Evolutionary conservation across 1,284 basidiomycete species (phyloP).

Genomic region (Mycocalia duriaeana): DNA sequence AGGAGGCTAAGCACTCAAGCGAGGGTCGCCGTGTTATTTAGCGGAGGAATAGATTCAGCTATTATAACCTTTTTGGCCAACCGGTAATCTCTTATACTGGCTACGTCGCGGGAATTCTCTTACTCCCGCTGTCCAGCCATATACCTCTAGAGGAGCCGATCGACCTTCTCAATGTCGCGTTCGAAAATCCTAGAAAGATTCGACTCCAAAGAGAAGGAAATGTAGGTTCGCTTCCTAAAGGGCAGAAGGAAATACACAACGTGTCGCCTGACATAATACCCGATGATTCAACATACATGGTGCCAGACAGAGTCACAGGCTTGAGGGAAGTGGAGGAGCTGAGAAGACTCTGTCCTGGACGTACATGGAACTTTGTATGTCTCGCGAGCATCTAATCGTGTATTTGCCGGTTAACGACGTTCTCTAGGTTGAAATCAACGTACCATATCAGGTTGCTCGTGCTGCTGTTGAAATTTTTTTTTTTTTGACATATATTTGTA

Average conservation of each 20-base stretch:
- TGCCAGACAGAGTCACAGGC: slow-evolving; percentile 88
- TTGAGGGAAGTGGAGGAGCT: slow-evolving; percentile 77
- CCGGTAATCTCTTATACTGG: slow-evolving; percentile 33
- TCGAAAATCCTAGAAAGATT: slow-evolving; percentile 84
- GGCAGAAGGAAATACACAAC: slow-evolving; percentile 37
- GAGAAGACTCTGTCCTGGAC: slow-evolving; percentile 58
- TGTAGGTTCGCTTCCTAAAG: slow-evolving; percentile 34
- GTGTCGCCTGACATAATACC: slow-evolving; percentile 6
- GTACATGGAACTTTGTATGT: slow-evolving; percentile 86
- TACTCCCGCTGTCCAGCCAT: slow-evolving; percentile 41
- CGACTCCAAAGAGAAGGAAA: slow-evolving; percentile 44
- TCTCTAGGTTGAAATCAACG: slow-evolving; percentile 74
- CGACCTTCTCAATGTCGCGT: slow-evolving; percentile 93
- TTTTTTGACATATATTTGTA: too few relatives aligned
- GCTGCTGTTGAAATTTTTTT: slow-evolving; percentile 3
- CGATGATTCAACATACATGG: slow-evolving; percentile 44
- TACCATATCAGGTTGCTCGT: slow-evolving; percentile 64
- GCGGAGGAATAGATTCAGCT: slow-evolving; percentile 93
- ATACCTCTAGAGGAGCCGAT: slow-evolving; percentile 76
- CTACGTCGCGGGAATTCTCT: background rate
- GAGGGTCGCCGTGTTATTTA: slow-evolving; percentile 86
- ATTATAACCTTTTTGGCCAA: slow-evolving; percentile 79
- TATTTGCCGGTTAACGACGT: too few relatives aligned
- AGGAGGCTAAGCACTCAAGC: slow-evolving; percentile 37
- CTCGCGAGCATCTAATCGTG: too few relatives aligned